phyloP scores from a whole-genome alignment of 2,329 filamentous ascomycete species.

The Pseudogymnoascus pannorum region DNA sequence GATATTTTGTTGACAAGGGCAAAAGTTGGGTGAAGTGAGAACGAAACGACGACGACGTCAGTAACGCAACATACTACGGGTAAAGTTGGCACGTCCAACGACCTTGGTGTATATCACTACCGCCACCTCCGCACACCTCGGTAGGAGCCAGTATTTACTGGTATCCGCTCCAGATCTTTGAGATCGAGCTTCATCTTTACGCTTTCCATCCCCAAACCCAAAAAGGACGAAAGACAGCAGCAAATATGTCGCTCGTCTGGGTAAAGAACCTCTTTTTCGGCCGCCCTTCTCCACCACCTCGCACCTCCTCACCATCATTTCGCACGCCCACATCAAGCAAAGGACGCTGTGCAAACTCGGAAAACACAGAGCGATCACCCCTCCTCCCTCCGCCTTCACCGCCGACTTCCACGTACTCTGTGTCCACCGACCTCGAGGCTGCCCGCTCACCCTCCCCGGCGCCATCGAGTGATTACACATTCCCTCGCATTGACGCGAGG shows the following conservation, averaged over 20 bases:
- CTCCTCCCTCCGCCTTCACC: neutral
- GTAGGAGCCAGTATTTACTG: too few species aligned
- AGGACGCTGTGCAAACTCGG: neutral
- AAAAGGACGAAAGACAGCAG: slow-evolving; percentile 12
- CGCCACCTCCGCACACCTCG: neutral
- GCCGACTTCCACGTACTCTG: neutral
- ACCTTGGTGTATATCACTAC: neutral
- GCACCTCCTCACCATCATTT: neutral
- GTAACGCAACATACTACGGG: neutral
- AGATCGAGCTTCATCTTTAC: slow-evolving; percentile 12
- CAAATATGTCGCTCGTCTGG: slow-evolving; percentile 27
- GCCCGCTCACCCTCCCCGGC: neutral
- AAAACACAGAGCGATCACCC: neutral
- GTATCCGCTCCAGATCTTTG: neutral
- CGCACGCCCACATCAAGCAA: slow-evolving; percentile 10
- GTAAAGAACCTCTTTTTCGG: slow-evolving; percentile 28
- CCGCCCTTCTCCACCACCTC: neutral
- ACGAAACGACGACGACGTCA: neutral
- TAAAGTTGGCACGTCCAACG: neutral
- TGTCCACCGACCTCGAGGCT: neutral
- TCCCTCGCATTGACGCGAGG: slow-evolving; percentile 21
- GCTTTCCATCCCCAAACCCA: slow-evolving; percentile 12
- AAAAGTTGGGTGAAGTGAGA: neutral
- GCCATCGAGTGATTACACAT: neutral
- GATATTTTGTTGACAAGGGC: too few species aligned